Base-by-base conservation (phyloP, 73 alveolate species). In the Paramecium caudatum region DNA sequence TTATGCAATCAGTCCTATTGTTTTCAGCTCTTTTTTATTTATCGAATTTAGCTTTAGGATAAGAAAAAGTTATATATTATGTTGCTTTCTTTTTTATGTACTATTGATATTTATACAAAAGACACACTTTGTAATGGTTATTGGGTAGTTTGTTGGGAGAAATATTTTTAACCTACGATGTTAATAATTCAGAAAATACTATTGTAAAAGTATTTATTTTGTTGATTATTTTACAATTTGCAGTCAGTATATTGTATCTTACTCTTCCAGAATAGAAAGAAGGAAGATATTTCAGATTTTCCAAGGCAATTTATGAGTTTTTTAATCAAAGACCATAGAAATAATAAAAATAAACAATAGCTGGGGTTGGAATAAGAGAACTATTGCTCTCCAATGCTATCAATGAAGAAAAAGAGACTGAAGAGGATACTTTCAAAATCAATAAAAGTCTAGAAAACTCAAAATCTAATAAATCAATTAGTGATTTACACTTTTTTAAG, bases 41-140 rank as follows among this genome's bases (percentile, higher is more conserved):
- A 10, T 27, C 83, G 16, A 65, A 65, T 65, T 13, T 65, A 65
- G 83, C 83, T 10, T 12, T 32, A 33, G 15, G 34, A 25, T 17
- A 43, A 65, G 83, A 65, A 36, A 65, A 65, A 65, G 83, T 65
- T 16, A 65, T 65, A 13, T 65, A 30, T 36, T 65, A 65, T 33
- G 50, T 46, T 33, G 16, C 83, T 8, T 65, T 65, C 34, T 65
- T 33, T 65, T 65, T 65, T 33, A 65, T 65, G 83, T 65, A 65
- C 16, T 65, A 8, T 25, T 33, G 34, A 13, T 65, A 9, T 36
- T 12, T 25, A 25, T 33, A 10, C 27, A 33, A 13, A 25, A 65
- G 83, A 65, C 83, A 65, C 15, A 32, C 47, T 13, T 43, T 65
- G 19, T 30, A 65, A 65, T 65, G 83, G 83, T 13, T 65, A 32